Evolutionary conservation across 148 eudicot species (phyloP).

Genomic region (Rhododendron griersonianum): DNA sequence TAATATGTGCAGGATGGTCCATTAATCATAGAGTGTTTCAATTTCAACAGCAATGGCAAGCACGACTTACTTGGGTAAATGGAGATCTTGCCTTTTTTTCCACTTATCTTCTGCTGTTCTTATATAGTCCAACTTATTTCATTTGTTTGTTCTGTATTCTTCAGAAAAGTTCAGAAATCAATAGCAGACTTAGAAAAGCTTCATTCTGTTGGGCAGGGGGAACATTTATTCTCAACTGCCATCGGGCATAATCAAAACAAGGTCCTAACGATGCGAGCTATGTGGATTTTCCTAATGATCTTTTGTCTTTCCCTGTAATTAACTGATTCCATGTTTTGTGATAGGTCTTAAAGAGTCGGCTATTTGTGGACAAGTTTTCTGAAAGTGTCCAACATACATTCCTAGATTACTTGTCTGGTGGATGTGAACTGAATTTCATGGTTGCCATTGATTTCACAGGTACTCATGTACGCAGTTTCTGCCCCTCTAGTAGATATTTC

Average conservation of each 20-base stretch:
- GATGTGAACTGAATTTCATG: slow-evolving; percentile 93
- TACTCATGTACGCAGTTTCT: slow-evolving; percentile 19
- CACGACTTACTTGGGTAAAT: slow-evolving; percentile 87
- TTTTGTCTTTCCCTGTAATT: slow-evolving; percentile 15
- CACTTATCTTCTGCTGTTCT: slow-evolving; percentile 3
- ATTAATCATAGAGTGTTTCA: slow-evolving; percentile 75
- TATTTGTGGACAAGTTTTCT: slow-evolving; percentile 69
- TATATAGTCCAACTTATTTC: slow-evolving; percentile 7
- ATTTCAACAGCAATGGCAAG: slow-evolving; percentile 87
- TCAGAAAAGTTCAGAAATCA: slow-evolving; percentile 75
- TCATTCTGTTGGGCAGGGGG: slow-evolving; percentile 54
- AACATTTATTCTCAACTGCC: slow-evolving; percentile 47
- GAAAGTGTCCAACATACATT: slow-evolving; percentile 74
- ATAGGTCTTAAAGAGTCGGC: slow-evolving; percentile 83
- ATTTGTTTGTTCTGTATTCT: slow-evolving; percentile 9
- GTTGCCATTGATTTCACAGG: slow-evolving; percentile 99
- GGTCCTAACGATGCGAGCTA: slow-evolving; percentile 34
- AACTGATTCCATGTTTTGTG: slow-evolving; percentile 10
- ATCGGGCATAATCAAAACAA: slow-evolving; percentile 60
- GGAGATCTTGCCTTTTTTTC: background rate
- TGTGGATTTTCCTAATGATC: background rate
- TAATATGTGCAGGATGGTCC: slow-evolving; percentile 77
- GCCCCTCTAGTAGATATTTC: background rate
- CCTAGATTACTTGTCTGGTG: slow-evolving; percentile 87
- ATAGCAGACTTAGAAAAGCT: slow-evolving; percentile 72